Evolutionary conservation across 2,329 filamentous ascomycete genomes (phyloP).

Genomic region (Ceratocystis albifundus): DNA sequence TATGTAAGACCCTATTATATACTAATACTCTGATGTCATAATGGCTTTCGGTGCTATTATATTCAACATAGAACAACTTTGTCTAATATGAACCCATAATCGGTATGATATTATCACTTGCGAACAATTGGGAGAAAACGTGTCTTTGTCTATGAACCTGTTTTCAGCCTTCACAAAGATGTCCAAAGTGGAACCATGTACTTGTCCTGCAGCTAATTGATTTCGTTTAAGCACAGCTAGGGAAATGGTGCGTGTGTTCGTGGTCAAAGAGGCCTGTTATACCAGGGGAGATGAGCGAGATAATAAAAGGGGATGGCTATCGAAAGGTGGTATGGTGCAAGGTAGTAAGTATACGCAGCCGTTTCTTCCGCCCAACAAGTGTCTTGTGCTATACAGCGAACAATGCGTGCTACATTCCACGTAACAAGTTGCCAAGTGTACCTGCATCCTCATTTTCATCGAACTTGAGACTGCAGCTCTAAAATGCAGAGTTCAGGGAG

Average conservation of each 20-base stretch:
- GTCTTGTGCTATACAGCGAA: background rate
- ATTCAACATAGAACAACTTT: background rate
- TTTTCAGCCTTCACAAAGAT: slow-evolving; percentile 1
- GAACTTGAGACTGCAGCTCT: background rate
- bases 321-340: background rate
- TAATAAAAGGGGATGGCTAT: background rate
- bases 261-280: background rate
- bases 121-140: background rate
- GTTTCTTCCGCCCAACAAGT: background rate
- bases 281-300: slow-evolving; percentile 1
- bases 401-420: background rate
- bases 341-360: too few relatives aligned
- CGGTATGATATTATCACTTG: slow-evolving; percentile 1
- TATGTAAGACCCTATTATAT: background rate
- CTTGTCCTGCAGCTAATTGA: slow-evolving; percentile 15
- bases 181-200: slow-evolving; percentile 5
- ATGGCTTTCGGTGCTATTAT: too few relatives aligned
- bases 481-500: background rate
- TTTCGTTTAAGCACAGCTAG: slow-evolving; percentile 22
- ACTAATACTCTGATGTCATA: background rate
- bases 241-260: background rate
- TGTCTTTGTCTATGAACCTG: slow-evolving; percentile 2
- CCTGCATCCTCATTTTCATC: background rate
- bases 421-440: background rate
- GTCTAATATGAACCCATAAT: background rate